phyloP scores from a whole-genome alignment of 305 asterid genomes.

The Solanum aculeatissimum region DNA sequence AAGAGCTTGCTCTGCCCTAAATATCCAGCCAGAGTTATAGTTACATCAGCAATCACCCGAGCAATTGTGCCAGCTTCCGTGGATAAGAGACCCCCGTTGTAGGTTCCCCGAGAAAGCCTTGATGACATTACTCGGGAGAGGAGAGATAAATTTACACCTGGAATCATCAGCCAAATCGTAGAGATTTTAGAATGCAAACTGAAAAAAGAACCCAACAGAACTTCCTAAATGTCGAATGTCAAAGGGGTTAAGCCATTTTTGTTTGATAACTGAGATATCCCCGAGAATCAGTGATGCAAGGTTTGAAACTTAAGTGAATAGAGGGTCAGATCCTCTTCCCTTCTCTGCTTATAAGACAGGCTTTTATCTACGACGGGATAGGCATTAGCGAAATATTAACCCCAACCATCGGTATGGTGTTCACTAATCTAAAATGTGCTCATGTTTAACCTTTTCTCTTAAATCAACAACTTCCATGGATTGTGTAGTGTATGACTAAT shows the following conservation, averaged over 20 bases:
- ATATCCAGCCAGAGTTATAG: constrained; percentile 78
- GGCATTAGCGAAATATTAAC: background rate
- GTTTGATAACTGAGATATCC: background rate
- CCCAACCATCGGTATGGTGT: background rate
- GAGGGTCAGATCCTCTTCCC: background rate
- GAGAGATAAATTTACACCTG: constrained; percentile 84
- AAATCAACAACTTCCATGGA: background rate
- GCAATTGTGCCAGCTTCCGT: constrained; percentile 98
- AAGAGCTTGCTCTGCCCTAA: constrained; percentile 55
- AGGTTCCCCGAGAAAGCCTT: constrained; percentile 95
- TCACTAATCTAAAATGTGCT: background rate
- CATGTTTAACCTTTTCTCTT: background rate
- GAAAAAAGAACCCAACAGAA: background rate
- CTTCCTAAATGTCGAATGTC: background rate
- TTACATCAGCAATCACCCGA: constrained; percentile 91
- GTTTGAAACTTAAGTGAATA: background rate
- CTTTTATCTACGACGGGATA: background rate
- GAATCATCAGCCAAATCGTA: background rate
- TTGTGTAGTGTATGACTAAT: background rate
- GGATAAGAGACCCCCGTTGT: constrained; percentile 84
- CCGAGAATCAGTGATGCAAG: background rate
- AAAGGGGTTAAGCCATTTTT: background rate
- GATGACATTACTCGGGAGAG: constrained; percentile 98
- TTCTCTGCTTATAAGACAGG: background rate
- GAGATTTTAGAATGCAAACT: background rate